Evolutionary conservation across 106 monocot genomes (phyloP), one percentile per base, ranked within the genome.

Genomic region (Dendrobium huoshanense): DNA sequence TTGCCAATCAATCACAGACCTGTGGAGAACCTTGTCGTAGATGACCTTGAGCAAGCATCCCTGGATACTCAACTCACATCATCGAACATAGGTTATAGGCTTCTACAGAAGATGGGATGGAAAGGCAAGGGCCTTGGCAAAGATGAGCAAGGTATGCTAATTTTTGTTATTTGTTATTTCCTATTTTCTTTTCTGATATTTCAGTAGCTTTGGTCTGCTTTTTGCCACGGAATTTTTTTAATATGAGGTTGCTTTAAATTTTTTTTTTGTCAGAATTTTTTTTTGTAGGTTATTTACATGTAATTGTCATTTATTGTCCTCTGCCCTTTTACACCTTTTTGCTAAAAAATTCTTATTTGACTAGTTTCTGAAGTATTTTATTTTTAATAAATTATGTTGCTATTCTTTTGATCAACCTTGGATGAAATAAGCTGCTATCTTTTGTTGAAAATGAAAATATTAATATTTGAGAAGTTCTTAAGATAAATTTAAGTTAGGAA

Each of bases 41-140:
- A 98, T 11, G 85, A 93, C 68, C 74, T 93, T 74, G 99, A 93
- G 80, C 99, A 95, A 85, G 99, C 95, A 47, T 99, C 99, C 75
- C 77, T 99, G 47, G 95, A 99, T 67, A 95, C 91, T 22, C 91
- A 93, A 75, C 83, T 99, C 33, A 90, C 99, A 47, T 88, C 99
- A 64, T 95, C 99, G 25, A 99, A 99, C 61, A 55, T 95, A 75
- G 99, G 99, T 18, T 99, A 87, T 83, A 86, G 89, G 83, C 95
- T 99, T 82, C 81, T 99, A 55, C 99, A 99, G 78, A 99, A 95
- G 80, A 99, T 99, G 99, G 99, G 99, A 41, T 99, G 99, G 99
- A 99, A 95, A 85, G 99, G 99, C 49, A 93, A 90, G 84, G 99
- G 99, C 20, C 99, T 99, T 72, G 99, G 99, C 77, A 99, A 93